Base-by-base conservation (phyloP, 306 rosid genomes). In the Quercus dentata region DNA sequence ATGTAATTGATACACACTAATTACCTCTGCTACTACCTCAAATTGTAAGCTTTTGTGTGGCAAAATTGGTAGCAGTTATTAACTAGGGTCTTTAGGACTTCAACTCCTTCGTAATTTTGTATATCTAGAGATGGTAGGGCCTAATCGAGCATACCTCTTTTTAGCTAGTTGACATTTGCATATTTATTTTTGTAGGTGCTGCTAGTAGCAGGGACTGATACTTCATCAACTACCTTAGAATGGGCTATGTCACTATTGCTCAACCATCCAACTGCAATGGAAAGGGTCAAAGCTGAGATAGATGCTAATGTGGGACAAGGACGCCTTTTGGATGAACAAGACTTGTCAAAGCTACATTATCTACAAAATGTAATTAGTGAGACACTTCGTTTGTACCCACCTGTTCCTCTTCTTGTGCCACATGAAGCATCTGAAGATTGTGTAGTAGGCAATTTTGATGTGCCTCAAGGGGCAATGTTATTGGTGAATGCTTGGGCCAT, bases 401-500 rank as follows among this genome's bases (percentile, higher is more conserved):
- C 61, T 5, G 81, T 56, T 30, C 87, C 92, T 23, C 44, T 80
- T 4, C 46, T 84, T 17, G 1, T 76, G 14, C 92, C 89, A 2
- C 92, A 83, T 3, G 87, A 89, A 15, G 79, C 90, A 0, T 83
- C 86, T 46, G 3, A 46, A 0, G 52, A 59, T 71, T 85, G 90
- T 72, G 51, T 14, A 1, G 82, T 88, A 0, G 80, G 85, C 6
- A 88, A 87, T 6, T 88, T 1, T 63, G 79, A 85, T 9, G 72
- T 88, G 3, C 85, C 90, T 49, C 20, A 27, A 28, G 90, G 87
- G 44, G 84, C 92, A 33, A 82, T 73, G 81, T 20, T 88, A 46
- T 7, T 88, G 11, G 76, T 78, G 18, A 88, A 86, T 56, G 10
- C 74, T 56, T 88, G 90, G 92, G 85, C 84, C 52, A 23, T 88